Evolutionary conservation across 192 early-diverging fungal genomes (phyloP).

Genomic region (Backusella luteola): DNA sequence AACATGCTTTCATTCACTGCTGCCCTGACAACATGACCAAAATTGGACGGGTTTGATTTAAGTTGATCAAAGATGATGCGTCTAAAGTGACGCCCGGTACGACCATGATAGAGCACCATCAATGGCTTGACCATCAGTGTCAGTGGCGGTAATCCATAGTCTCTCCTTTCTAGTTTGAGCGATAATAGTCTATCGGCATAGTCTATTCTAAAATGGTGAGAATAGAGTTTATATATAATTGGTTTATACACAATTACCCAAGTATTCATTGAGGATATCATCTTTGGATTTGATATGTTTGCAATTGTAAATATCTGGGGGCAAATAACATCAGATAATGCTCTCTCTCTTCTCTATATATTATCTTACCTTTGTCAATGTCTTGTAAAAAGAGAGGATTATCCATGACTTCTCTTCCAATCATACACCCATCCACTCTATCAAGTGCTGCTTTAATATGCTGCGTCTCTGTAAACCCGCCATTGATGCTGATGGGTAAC

Average conservation of each 20-base stretch:
- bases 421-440: constrained; percentile 64
- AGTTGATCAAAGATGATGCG: constrained; percentile 27
- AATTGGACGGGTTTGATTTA: neutral
- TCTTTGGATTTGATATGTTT: constrained; percentile 28
- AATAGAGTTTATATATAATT: no score
- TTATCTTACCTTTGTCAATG: constrained; percentile 48
- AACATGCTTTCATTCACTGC: neutral
- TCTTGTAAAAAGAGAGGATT: constrained; percentile 64
- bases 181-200: constrained; percentile 16
- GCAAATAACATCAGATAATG: neutral
- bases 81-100: constrained; percentile 34
- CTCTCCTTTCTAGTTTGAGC: neutral
- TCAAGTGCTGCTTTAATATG: constrained; percentile 46
- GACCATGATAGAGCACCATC: constrained; percentile 43
- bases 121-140: constrained; percentile 40
- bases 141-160: constrained; percentile 34
- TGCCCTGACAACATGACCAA: constrained; percentile 1
- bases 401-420: constrained; percentile 69
- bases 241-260: constrained; percentile 22
- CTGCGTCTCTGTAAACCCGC: constrained; percentile 58
- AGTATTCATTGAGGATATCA: constrained; percentile 38
- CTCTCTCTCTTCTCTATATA: no score
- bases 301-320: neutral
- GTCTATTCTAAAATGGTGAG: neutral
- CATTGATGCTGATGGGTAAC: constrained; percentile 61